phyloP scores from a whole-genome alignment of 2,329 filamentous ascomycete genomes.

The Phoma sp. region DNA sequence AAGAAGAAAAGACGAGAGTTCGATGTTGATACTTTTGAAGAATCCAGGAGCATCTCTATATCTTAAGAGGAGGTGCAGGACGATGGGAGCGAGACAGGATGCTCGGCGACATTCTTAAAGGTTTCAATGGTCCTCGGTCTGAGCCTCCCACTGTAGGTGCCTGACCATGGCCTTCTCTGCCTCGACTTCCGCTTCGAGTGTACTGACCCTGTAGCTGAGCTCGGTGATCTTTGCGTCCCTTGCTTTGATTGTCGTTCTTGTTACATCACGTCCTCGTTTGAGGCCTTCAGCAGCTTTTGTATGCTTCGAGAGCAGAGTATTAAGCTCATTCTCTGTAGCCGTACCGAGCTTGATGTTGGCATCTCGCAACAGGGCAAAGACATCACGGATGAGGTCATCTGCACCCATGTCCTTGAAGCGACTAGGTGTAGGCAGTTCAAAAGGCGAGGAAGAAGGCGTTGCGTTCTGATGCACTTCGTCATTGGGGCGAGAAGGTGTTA shows the following conservation, averaged over 20 bases:
- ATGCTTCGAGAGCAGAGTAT: slow-evolving; percentile 52
- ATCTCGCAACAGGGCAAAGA: slow-evolving; percentile 59
- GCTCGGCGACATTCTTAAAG: not conserved
- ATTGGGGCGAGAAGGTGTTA: slow-evolving; percentile 28
- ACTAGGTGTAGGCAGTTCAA: slow-evolving; percentile 45
- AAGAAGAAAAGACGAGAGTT: too few species aligned
- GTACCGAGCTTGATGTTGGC: slow-evolving; percentile 50
- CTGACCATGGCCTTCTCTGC: slow-evolving; percentile 56
- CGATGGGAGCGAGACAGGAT: too few species aligned
- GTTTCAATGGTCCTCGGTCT: not conserved
- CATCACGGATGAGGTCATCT: slow-evolving; percentile 45
- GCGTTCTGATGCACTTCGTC: slow-evolving; percentile 14
- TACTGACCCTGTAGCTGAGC: slow-evolving; percentile 70
- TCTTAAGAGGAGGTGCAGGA: too few species aligned
- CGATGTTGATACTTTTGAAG: too few species aligned
- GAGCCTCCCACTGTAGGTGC: slow-evolving; percentile 34
- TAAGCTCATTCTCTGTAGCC: slow-evolving; percentile 27
- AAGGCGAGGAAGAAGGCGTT: slow-evolving; percentile 29
- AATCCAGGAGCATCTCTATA: too few species aligned
- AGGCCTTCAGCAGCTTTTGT: slow-evolving; percentile 68
- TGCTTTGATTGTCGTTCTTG: slow-evolving; percentile 66
- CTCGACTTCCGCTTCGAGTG: slow-evolving; percentile 64
- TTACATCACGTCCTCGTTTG: slow-evolving; percentile 70
- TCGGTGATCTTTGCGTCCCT: slow-evolving; percentile 71
- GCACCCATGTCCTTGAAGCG: slow-evolving; percentile 35